phyloP scores from a whole-genome alignment of 805 yeast species.

The Schwanniomyces pseudopolymorphus region DNA sequence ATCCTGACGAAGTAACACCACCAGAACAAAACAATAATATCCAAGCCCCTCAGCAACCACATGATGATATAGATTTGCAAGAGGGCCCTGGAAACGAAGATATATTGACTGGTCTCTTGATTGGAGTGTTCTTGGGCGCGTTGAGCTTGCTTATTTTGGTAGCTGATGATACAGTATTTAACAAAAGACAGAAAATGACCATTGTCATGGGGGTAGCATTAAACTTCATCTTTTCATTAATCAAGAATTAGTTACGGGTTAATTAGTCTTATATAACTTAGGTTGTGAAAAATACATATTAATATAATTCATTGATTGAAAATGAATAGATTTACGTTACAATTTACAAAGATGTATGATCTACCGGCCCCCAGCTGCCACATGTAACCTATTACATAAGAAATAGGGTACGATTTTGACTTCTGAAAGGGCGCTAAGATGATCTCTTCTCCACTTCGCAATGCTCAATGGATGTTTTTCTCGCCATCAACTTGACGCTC shows the following conservation, averaged over 20 bases:
- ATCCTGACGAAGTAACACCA: constrained; percentile 4
- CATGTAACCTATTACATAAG: constrained; percentile 9
- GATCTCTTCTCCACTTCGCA: constrained; percentile 30
- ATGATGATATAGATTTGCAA: constrained; percentile 23
- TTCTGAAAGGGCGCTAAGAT: constrained; percentile 47
- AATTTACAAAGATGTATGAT: constrained; percentile 31
- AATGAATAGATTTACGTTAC: background rate
- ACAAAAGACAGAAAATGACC: constrained; percentile 63
- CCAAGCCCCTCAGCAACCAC: constrained; percentile 16
- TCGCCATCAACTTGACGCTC: constrained; percentile 53
- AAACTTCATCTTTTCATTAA: constrained; percentile 66
- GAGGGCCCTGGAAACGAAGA: constrained; percentile 53
- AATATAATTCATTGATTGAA: background rate
- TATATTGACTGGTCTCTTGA: constrained; percentile 62
- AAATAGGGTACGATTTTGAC: constrained; percentile 16
- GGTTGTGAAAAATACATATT: too few species aligned
- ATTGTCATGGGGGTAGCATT: constrained; percentile 68
- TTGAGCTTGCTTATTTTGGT: constrained; percentile 59
- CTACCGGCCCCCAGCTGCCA: constrained; percentile 47
- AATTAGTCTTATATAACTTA: background rate
- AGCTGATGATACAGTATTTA: constrained; percentile 60
- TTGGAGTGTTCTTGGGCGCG: constrained; percentile 78
- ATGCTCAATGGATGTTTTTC: constrained; percentile 35
- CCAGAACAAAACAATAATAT: constrained; percentile 5
- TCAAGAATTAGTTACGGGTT: constrained; percentile 42